Evolutionary conservation across 805 yeast species (phyloP), one percentile per base, ranked within the genome.

Genomic region (Cyberlindnera saturnus): DNA sequence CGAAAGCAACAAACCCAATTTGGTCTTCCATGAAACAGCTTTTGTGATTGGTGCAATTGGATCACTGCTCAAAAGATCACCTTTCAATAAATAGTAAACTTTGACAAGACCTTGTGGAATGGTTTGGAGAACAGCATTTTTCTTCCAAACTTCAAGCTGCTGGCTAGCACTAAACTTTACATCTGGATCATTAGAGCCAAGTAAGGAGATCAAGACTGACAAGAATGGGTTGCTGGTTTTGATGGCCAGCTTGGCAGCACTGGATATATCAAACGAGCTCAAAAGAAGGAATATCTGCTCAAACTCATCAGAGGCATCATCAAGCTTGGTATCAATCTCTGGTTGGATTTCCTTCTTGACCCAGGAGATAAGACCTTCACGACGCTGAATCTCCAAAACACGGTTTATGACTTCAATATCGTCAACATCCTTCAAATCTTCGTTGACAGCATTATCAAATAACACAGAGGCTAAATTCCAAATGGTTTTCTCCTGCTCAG

Each of bases 101-200:
- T 80, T 77, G 14, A 77, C 57, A 17, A 86, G 61, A 3, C 74
- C 64, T 1, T 41, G 43, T 1, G 95, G 89, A 43, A 82, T 78
- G 38, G 60, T 62, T 26, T 56, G 59, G 28, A 67, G 42, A 4
- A 65, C 63, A 5, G 69, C 67, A 6, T 65, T 63, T 4, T 68
- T 65, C 28, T 60, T 60, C 97, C 97, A 90, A 32, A 74, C 76
- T 3, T 66, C 63, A 19, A 91, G 61, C 62, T 89, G 96, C 30
- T 61, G 60, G 6, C 57, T 49, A 0, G 96, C 90, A 41, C 78
- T 67, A 0, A 54, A 55, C 39, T 70, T 69, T 3, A 84, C 81
- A 1, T 71, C 69, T 1, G 71, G 71, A 50, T 82, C 85, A 51
- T 83, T 82, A 0, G 93, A 81, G 30, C 86, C 95, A 7, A 84